Evolutionary conservation across 2,329 filamentous ascomycete species (phyloP).

Genomic region (Penicillium polonicum): DNA sequence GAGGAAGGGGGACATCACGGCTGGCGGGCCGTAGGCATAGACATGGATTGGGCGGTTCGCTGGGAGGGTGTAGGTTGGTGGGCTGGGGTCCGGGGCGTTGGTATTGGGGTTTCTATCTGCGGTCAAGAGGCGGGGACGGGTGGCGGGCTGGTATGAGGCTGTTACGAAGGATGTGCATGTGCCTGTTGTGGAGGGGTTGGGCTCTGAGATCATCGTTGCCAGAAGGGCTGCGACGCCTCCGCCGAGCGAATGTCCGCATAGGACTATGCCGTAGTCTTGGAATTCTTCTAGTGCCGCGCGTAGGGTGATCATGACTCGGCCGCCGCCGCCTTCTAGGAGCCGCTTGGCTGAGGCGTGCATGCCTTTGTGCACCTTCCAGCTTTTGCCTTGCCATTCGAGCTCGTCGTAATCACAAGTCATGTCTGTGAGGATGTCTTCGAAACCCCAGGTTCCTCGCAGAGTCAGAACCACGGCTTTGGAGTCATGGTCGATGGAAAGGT

Average conservation of each 20-base stretch:
- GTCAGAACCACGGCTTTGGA: constrained; percentile 71
- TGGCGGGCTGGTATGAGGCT: constrained; percentile 40
- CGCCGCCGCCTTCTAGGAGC: constrained; percentile 66
- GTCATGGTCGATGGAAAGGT: constrained; percentile 69
- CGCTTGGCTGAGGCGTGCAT: constrained; percentile 69
- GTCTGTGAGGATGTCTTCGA: constrained; percentile 71
- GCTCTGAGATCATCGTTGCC: constrained; percentile 69
- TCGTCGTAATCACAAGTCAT: constrained; percentile 73
- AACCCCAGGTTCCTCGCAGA: constrained; percentile 69
- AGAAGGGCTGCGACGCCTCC: constrained; percentile 69
- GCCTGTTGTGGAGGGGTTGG: constrained; percentile 49
- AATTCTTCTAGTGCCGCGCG: constrained; percentile 65
- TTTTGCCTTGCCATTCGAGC: constrained; percentile 56
- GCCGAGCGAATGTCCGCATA: constrained; percentile 68
- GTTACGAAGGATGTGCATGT: constrained; percentile 64
- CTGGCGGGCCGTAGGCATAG: constrained; percentile 74
- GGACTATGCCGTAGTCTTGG: constrained; percentile 66
- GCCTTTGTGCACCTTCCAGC: constrained; percentile 71
- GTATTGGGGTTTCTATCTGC: constrained; percentile 24
- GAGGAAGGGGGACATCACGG: constrained; percentile 68
- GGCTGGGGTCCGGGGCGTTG: constrained; percentile 9
- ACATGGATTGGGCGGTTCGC: constrained; percentile 71
- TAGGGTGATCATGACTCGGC: constrained; percentile 64
- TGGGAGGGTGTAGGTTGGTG: constrained; percentile 55
- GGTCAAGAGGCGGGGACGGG: constrained; percentile 42